A percentile compares a stretch with the other conserved stretches of the same genome.
phyloP scores from a whole-genome alignment of 78 protist genomes.

The Dictyostelium citrinum region DNA sequence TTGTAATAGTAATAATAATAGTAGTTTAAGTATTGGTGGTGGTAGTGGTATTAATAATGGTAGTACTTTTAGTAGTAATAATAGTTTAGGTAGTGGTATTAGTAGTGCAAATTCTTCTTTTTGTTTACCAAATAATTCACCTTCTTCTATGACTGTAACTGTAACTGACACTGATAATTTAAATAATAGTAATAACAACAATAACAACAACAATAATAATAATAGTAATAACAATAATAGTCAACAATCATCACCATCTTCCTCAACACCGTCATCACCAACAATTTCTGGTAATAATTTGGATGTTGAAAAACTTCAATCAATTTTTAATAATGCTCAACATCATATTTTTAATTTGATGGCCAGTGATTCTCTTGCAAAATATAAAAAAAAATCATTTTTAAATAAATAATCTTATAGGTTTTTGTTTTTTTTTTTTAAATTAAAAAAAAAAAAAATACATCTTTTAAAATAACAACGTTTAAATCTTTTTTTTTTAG shows the following conservation, averaged over 20 bases:
- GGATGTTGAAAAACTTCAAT: slow-evolving; percentile 39
- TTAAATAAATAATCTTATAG: background rate
- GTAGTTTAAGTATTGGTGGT: background rate
- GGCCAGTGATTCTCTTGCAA: slow-evolving; percentile 63
- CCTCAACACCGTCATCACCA: slow-evolving; percentile 11
- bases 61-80: background rate
- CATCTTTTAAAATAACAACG: no score
- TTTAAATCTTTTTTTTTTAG: background rate
- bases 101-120: background rate
- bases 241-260: background rate
- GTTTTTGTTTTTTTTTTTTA: background rate
- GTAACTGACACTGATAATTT: background rate
- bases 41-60: background rate
- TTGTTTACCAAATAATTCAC: background rate
- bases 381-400: slow-evolving; percentile 60
- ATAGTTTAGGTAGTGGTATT: background rate
- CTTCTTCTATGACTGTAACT: background rate
- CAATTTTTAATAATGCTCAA: slow-evolving; percentile 61
- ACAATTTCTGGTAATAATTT: background rate
- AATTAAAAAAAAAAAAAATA: no score
- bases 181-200: slow-evolving; percentile 19
- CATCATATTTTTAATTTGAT: slow-evolving; percentile 61
- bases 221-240: background rate
- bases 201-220: slow-evolving; percentile 1
- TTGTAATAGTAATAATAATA: background rate